Conservation (phyloP, 495 filamentous ascomycete genomes). For the Pseudoneurospora amorphoporcata region DNA sequence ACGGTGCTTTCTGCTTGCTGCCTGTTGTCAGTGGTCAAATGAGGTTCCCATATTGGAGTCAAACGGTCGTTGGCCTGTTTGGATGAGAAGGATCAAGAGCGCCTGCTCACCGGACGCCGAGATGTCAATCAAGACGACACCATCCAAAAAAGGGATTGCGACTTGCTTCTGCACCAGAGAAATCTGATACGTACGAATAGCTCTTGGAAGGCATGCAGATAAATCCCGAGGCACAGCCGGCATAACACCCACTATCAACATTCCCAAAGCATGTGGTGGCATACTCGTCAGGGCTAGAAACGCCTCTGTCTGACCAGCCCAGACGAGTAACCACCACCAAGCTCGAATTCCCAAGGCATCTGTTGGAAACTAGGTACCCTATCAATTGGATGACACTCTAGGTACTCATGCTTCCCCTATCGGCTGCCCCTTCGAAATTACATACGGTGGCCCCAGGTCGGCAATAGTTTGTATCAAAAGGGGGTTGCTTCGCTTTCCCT, state of each 20-base stretch:
- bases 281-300: too few relatives aligned
- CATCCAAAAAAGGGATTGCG: neutral
- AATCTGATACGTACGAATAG: neutral
- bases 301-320: too few relatives aligned
- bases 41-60: neutral
- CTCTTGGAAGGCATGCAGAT: neutral
- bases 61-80: neutral
- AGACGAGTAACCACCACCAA: neutral
- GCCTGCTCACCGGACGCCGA: neutral
- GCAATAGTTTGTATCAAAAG: neutral
- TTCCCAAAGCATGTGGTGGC: neutral
- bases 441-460: neutral
- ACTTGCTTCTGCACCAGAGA: neutral
- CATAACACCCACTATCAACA: neutral
- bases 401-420: neutral
- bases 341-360: neutral
- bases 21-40: neutral
- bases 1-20: neutral
- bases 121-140: neutral
- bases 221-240: neutral
- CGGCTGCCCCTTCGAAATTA: neutral
- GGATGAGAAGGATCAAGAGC: neutral
- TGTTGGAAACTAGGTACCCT: neutral
- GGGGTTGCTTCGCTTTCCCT: neutral
- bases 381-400: neutral